Conservation (phyloP, 257 asterid genomes). For the Solanum piurae region DNA sequence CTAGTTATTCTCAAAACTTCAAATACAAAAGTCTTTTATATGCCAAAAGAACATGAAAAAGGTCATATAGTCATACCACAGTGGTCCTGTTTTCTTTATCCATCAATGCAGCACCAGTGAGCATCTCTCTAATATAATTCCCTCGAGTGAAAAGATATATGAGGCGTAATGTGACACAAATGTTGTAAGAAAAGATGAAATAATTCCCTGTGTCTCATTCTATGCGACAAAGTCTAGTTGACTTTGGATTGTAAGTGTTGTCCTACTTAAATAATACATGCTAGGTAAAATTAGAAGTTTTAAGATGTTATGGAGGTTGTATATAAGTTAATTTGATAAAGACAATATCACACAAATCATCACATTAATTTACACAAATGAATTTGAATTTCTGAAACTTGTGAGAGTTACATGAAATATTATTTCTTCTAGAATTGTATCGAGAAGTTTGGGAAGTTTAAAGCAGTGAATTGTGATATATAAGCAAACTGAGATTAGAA, state of each 20-base stretch:
- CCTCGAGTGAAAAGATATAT: conserved; percentile 31
- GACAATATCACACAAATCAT: not conserved
- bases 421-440: not conserved
- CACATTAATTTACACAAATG: not conserved
- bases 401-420: not conserved
- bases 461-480: not conserved
- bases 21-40: not conserved
- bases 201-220: not conserved
- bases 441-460: not conserved
- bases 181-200: conserved; percentile 1
- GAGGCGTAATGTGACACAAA: not conserved
- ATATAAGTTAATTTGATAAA: not conserved
- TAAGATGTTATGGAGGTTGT: not conserved
- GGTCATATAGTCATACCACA: conserved; percentile 30
- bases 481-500: not conserved
- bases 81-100: conserved; percentile 80
- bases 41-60: not conserved
- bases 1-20: not conserved
- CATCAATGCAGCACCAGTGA: conserved; percentile 34
- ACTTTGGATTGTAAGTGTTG: not conserved
- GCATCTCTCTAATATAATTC: conserved; percentile 85
- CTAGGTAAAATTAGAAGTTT: not conserved
- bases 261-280: not conserved
- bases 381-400: not conserved
- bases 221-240: not conserved